These are phyloP conservation scores for Asclepias syriaca DNA, from an alignment of 257 asterid genomes.

Conservation along the genomic window DNA sequence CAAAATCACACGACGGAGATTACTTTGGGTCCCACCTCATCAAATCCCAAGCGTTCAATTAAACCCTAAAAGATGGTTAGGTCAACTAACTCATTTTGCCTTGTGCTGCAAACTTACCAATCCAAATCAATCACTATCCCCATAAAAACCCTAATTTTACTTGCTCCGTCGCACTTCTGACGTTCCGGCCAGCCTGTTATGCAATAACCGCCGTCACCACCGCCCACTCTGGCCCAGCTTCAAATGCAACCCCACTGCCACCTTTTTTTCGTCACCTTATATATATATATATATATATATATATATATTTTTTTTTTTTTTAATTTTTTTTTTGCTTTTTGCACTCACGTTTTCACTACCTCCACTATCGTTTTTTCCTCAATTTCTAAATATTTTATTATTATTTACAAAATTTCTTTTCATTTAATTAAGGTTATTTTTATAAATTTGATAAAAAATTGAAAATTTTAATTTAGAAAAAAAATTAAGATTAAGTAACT, in stretches of 20 bases:
- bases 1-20: not conserved
- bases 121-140: not conserved
- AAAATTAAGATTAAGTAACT: too few relatives aligned
- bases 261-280: not conserved
- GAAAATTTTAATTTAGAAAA: too few relatives aligned
- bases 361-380: too few relatives aligned
- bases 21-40: not conserved
- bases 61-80: not conserved
- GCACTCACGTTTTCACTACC: too few relatives aligned
- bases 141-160: not conserved
- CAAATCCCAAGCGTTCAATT: not conserved
- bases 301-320: too few relatives aligned
- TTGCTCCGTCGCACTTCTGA: not conserved
- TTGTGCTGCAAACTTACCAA: too few relatives aligned
- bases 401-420: too few relatives aligned
- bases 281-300: too few relatives aligned
- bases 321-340: too few relatives aligned
- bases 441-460: too few relatives aligned
- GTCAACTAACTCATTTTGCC: not conserved
- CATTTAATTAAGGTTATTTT: too few relatives aligned
- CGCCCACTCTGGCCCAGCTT: not conserved
- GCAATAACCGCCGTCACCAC: not conserved
- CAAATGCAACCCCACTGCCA: not conserved
- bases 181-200: not conserved
- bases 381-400: too few relatives aligned